These are phyloP conservation scores for Tylopilus sp. DNA, from an alignment of 1,284 basidiomycete species.

Conservation along the genomic window DNA sequence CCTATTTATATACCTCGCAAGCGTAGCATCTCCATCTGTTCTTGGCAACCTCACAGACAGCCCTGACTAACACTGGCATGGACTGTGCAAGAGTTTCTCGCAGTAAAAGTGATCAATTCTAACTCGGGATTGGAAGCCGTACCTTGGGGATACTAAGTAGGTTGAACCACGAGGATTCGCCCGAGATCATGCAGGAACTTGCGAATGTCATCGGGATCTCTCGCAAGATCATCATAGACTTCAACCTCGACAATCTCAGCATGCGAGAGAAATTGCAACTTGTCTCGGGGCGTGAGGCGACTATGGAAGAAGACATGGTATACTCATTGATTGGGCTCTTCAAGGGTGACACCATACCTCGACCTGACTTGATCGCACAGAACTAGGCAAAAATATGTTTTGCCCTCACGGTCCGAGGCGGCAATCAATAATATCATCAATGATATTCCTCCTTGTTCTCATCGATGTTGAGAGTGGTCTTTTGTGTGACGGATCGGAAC, in stretches of 20 bases:
- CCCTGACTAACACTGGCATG: not conserved
- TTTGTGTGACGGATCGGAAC: not conserved
- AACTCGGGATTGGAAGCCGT: constrained; percentile 13
- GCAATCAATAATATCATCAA: not conserved
- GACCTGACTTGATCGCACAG: not conserved
- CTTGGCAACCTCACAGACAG: too few relatives aligned
- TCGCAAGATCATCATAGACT: constrained; percentile 9
- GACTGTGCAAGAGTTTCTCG: constrained; percentile 19
- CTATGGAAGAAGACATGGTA: constrained; percentile 14
- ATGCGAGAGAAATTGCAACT: constrained; percentile 15
- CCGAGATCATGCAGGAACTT: constrained; percentile 16
- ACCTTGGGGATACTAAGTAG: constrained; percentile 7
- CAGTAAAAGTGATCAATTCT: constrained; percentile 14
- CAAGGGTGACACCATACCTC: constrained; percentile 14
- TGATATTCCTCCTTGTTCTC: not conserved
- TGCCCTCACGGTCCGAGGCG: not conserved
- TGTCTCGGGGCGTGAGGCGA: constrained; percentile 12
- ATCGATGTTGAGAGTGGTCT: not conserved
- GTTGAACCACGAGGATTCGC: constrained; percentile 16
- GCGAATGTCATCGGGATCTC: constrained; percentile 8
- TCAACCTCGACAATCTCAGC: constrained; percentile 9
- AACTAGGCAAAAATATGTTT: not conserved
- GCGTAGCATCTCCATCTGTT: too few relatives aligned
- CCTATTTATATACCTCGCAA: too few relatives aligned
- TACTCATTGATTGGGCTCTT: constrained; percentile 20